These are phyloP conservation scores for Fusarium pilosicola DNA, from an alignment of 2,329 filamentous ascomycete genomes.

Conservation along the genomic window DNA sequence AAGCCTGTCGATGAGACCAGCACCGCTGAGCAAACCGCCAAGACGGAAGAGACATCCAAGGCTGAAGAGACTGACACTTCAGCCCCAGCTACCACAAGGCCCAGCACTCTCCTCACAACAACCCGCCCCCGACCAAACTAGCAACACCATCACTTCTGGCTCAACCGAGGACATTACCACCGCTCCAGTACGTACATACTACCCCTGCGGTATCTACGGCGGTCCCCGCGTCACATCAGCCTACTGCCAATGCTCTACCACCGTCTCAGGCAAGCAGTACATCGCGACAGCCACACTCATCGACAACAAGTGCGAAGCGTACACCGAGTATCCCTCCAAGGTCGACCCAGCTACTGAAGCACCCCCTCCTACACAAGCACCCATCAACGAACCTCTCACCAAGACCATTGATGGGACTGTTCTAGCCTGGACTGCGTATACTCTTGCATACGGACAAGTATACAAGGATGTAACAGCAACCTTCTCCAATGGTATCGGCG, in stretches of 20 bases:
- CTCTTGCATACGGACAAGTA: neutral
- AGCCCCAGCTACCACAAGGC: neutral
- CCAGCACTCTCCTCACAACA: conserved; percentile 1
- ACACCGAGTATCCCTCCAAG: conserved; percentile 2
- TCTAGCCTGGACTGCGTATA: neutral
- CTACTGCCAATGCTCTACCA: conserved; percentile 10
- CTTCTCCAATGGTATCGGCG: neutral
- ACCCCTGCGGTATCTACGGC: neutral
- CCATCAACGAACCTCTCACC: conserved; percentile 3
- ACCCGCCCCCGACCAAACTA: neutral
- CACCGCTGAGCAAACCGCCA: neutral
- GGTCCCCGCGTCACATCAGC: neutral
- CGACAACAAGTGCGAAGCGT: neutral
- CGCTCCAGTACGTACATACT: neutral
- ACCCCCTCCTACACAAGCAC: neutral
- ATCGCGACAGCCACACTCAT: neutral
- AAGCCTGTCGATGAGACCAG: neutral
- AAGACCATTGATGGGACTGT: conserved; percentile 9
- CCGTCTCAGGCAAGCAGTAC: conserved; percentile 3
- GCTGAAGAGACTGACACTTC: neutral
- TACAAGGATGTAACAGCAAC: neutral
- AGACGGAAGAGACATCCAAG: neutral
- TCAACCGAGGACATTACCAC: neutral
- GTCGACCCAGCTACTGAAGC: neutral
- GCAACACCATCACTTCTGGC: neutral